phyloP scores from a whole-genome alignment of 495 filamentous ascomycete genomes.

The Hypoxylon lienhwacheense region DNA sequence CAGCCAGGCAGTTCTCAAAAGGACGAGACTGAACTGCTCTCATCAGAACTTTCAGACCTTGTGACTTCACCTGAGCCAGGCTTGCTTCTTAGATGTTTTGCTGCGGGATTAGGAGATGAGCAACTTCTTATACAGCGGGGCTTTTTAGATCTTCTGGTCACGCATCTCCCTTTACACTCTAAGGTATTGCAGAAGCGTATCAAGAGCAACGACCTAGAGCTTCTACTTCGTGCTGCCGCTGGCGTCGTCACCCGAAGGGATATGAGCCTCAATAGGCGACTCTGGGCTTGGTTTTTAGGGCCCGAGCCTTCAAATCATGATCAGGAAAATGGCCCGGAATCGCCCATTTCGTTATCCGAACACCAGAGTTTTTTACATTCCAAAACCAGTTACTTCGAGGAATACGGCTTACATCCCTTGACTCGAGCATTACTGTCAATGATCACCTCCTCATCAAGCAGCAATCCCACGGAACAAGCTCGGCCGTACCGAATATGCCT shows the following conservation, averaged over 20 bases:
- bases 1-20: conserved; percentile 25
- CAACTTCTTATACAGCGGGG: conserved; percentile 91
- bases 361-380: conserved; percentile 47
- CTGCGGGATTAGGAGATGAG: conserved; percentile 83
- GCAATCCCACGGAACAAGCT: conserved; percentile 69
- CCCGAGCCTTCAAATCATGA: conserved; percentile 64
- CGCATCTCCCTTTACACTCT: conserved; percentile 86
- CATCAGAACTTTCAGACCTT: conserved; percentile 60
- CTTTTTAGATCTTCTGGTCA: conserved; percentile 89
- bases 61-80: conserved; percentile 93
- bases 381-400: conserved; percentile 74
- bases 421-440: conserved; percentile 74
- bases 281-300: conserved; percentile 97
- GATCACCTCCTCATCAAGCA: conserved; percentile 59
- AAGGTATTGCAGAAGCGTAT: conserved; percentile 74
- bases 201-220: conserved; percentile 71
- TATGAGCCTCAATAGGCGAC: conserved; percentile 90
- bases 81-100: conserved; percentile 85
- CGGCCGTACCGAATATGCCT: conserved; percentile 87
- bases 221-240: conserved; percentile 76
- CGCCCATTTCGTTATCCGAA: conserved; percentile 49
- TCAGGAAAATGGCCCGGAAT: conserved; percentile 50
- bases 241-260: conserved; percentile 85
- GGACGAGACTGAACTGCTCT: conserved; percentile 29
- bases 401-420: conserved; percentile 73